A percentile compares a stretch with the other conserved stretches of the same genome.
Conservation (phyloP, 352 stramenopile species). For the Aphanomyces astaci region DNA sequence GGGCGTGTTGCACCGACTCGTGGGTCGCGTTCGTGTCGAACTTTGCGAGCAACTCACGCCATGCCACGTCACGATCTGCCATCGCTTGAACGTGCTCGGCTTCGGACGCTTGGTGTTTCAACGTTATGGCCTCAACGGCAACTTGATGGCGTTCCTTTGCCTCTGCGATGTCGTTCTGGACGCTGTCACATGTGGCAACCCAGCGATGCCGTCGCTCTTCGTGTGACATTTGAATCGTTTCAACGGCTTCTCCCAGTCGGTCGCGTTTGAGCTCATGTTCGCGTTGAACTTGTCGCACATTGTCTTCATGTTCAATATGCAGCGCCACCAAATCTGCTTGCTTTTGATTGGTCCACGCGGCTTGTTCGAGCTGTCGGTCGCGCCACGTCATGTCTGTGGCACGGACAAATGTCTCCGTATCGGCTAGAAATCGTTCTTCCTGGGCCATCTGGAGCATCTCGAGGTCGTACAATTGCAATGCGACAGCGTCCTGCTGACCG, state of each 20-base stretch:
- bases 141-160: not conserved
- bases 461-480: not conserved
- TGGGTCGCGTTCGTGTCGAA: not conserved
- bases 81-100: not conserved
- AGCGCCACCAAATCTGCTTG: slow-evolving; percentile 1
- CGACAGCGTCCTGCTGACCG: not conserved
- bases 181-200: not conserved
- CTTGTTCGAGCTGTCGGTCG: not conserved
- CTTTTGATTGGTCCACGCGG: slow-evolving; percentile 11
- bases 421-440: slow-evolving; percentile 8
- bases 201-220: not conserved
- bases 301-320: not conserved
- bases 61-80: not conserved
- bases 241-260: not conserved
- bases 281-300: not conserved
- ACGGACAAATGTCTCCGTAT: slow-evolving; percentile 6
- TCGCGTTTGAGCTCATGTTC: not conserved
- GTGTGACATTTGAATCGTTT: slow-evolving; percentile 5
- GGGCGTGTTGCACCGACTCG: not conserved
- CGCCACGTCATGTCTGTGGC: not conserved
- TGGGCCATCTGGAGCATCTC: slow-evolving; percentile 2
- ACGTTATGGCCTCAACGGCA: not conserved
- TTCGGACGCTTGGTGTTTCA: not conserved
- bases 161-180: not conserved
- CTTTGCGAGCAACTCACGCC: not conserved